These are phyloP conservation scores for Hibiscus mutabilis DNA, from an alignment of 345 rosid genomes.

Conservation along the genomic window DNA sequence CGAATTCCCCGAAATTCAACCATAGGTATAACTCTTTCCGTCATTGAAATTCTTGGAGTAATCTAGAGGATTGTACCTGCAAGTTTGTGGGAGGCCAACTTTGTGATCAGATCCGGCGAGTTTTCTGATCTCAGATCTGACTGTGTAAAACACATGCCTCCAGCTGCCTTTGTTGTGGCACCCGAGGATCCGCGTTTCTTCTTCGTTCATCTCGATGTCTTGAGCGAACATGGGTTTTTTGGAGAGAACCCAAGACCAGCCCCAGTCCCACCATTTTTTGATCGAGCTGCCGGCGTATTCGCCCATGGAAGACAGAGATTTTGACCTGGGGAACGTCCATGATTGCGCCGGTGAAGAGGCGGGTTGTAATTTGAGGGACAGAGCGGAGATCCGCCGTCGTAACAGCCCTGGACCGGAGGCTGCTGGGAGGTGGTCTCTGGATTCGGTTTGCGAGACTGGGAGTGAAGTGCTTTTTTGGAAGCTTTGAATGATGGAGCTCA, in stretches of 20 bases:
- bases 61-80: constrained; percentile 39
- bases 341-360: constrained; percentile 29
- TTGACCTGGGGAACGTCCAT: constrained; percentile 55
- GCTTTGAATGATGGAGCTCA: constrained; percentile 61
- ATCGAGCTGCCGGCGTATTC: constrained; percentile 48
- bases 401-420: constrained; percentile 17
- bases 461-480: constrained; percentile 44
- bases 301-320: constrained; percentile 61
- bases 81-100: constrained; percentile 61
- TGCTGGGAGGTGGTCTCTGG: constrained; percentile 10
- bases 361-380: constrained; percentile 47
- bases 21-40: not conserved
- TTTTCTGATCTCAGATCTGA: constrained; percentile 49
- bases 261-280: constrained; percentile 84
- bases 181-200: constrained; percentile 54
- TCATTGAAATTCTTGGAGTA: constrained; percentile 43
- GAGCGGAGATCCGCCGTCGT: constrained; percentile 69
- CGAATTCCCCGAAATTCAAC: not conserved
- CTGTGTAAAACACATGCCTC: constrained; percentile 71
- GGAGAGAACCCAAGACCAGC: constrained; percentile 83
- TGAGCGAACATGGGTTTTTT: constrained; percentile 57
- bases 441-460: constrained; percentile 43
- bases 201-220: constrained; percentile 84
- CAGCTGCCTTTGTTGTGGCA: constrained; percentile 66
- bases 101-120: constrained; percentile 46